phyloP scores from a whole-genome alignment of 108 stramenopile genomes.

The Cyclotella baltica region DNA sequence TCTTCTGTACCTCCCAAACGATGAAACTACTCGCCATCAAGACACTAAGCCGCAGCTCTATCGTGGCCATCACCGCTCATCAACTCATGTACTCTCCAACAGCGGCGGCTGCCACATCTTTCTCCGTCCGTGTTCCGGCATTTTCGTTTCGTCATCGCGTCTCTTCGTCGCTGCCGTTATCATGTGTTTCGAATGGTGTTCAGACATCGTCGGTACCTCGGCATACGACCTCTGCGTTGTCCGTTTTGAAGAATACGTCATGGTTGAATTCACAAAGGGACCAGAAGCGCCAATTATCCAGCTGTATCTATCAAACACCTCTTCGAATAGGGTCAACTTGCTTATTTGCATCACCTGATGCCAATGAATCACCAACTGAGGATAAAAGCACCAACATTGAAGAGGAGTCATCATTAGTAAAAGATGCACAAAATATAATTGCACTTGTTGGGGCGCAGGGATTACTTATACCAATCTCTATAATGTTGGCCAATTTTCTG shows the following conservation, averaged over 20 bases:
- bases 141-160: not conserved
- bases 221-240: not conserved
- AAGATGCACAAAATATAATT: conserved; percentile 57
- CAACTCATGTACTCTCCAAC: not conserved
- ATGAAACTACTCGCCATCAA: not conserved
- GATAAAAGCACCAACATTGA: not conserved
- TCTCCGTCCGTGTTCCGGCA: not conserved
- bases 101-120: not conserved
- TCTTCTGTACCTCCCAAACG: too few relatives aligned
- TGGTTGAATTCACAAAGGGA: not conserved
- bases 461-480: conserved; percentile 62
- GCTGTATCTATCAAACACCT: not conserved
- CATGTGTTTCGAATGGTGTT: not conserved
- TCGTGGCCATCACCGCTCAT: conserved; percentile 3
- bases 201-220: not conserved
- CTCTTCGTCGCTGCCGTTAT: not conserved
- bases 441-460: conserved; percentile 73
- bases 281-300: not conserved
- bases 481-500: conserved; percentile 41
- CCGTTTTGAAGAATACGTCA: too few relatives aligned
- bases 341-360: not conserved
- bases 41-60: not conserved
- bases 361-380: not conserved
- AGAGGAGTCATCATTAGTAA: conserved; percentile 12
- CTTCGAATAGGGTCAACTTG: not conserved